A percentile compares a stretch with the other conserved stretches of the same genome.
These are phyloP conservation scores for Pichia sp. DNA, from an alignment of 1,139 yeast species.

Conservation along the genomic window DNA sequence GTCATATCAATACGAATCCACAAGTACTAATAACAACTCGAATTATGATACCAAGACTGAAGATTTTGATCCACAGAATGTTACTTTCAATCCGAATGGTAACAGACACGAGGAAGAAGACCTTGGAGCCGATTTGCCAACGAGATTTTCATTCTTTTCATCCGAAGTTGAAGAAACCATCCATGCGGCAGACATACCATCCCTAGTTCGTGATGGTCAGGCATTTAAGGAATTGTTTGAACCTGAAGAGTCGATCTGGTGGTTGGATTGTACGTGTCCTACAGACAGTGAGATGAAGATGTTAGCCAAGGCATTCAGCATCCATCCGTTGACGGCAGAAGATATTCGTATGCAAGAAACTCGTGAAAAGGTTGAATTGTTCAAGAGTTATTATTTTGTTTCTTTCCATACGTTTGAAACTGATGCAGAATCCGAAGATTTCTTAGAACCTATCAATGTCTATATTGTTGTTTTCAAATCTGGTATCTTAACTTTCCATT, in stretches of 20 bases:
- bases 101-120: constrained; percentile 17
- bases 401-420: constrained; percentile 83
- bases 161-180: constrained; percentile 83
- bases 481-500: constrained; percentile 85
- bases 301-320: constrained; percentile 58
- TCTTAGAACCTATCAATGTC: constrained; percentile 82
- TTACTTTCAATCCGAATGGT: constrained; percentile 17
- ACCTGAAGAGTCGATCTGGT: constrained; percentile 64
- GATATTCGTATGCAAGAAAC: constrained; percentile 85
- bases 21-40: background rate
- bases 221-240: constrained; percentile 65
- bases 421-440: constrained; percentile 74
- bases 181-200: constrained; percentile 84
- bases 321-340: constrained; percentile 82
- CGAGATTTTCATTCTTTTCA: constrained; percentile 80
- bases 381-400: constrained; percentile 72
- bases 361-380: constrained; percentile 80
- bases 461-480: constrained; percentile 85
- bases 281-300: constrained; percentile 37
- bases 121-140: constrained; percentile 44
- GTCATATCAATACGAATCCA: background rate
- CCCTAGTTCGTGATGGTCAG: constrained; percentile 64
- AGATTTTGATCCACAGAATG: background rate
- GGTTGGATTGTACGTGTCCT: constrained; percentile 59
- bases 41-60: background rate